Percentiles rank a stretch among this genome's conserved stretches.
These are phyloP conservation scores for Penicillium simplicissimum DNA, from an alignment of 495 filamentous ascomycete genomes.

Conservation along the genomic window DNA sequence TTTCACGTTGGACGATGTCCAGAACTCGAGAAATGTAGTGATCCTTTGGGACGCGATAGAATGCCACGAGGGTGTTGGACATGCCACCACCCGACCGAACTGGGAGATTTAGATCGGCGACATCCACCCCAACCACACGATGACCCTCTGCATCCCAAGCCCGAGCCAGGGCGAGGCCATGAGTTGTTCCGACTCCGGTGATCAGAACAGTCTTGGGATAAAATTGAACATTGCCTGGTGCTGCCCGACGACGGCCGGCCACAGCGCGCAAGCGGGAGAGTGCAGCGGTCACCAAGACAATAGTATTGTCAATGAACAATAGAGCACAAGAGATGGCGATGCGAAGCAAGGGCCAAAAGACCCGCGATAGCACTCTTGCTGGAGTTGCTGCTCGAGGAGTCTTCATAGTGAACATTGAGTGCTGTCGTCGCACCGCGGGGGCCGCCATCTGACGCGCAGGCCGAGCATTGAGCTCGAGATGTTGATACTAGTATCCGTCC, in stretches of 20 bases:
- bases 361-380: constrained; percentile 7
- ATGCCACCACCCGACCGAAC: constrained; percentile 42
- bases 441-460: background rate
- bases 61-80: constrained; percentile 48
- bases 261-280: constrained; percentile 22
- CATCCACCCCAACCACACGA: constrained; percentile 71
- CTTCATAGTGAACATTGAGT: constrained; percentile 9
- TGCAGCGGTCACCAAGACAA: constrained; percentile 42
- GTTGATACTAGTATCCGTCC: background rate
- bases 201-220: constrained; percentile 64
- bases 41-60: constrained; percentile 54
- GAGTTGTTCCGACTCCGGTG: constrained; percentile 69
- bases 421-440: constrained; percentile 2
- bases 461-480: background rate
- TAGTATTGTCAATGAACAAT: constrained; percentile 53
- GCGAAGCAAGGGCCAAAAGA: constrained; percentile 34
- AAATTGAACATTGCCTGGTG: constrained; percentile 42
- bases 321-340: constrained; percentile 43
- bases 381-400: constrained; percentile 5
- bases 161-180: constrained; percentile 67
- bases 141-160: constrained; percentile 66
- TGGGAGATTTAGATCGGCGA: constrained; percentile 56
- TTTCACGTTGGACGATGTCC: constrained; percentile 58
- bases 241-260: constrained; percentile 25
- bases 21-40: constrained; percentile 53